Evolutionary conservation across 768 basidiomycete species (phyloP).

Genomic region (Fomitopsis pulvina): DNA sequence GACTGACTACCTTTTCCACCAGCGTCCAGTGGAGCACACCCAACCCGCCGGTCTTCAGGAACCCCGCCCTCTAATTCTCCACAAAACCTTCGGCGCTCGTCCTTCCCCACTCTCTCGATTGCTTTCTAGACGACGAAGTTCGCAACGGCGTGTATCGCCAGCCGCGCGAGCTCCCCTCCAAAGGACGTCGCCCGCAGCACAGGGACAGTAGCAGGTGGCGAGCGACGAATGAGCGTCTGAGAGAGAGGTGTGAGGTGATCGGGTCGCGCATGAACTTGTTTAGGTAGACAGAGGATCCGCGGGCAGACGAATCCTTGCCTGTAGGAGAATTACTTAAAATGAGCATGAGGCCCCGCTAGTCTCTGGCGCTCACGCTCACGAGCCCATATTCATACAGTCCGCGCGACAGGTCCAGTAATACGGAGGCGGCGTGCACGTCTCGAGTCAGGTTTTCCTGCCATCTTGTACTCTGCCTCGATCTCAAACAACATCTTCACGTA

Average conservation of each 20-base stretch:
- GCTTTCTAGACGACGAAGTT: slow-evolving; percentile 91
- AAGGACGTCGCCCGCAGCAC: slow-evolving; percentile 78
- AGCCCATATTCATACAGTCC: too few relatives aligned
- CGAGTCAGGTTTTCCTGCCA: slow-evolving; percentile 54
- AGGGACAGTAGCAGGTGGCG: slow-evolving; percentile 56
- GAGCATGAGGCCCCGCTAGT: too few relatives aligned
- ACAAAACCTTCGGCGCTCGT: slow-evolving; percentile 48
- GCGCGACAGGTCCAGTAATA: too few relatives aligned
- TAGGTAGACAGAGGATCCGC: slow-evolving; percentile 70
- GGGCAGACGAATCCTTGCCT: slow-evolving; percentile 33
- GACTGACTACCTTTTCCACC: slow-evolving; percentile 55
- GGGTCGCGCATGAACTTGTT: slow-evolving; percentile 77
- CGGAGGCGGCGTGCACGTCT: slow-evolving; percentile 43
- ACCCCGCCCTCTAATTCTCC: slow-evolving; percentile 54
- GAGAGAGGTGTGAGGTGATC: slow-evolving; percentile 85
- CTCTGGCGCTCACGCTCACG: too few relatives aligned
- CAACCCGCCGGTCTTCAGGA: slow-evolving; percentile 53
- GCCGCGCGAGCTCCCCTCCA: slow-evolving; percentile 56
- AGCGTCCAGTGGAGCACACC: slow-evolving; percentile 75
- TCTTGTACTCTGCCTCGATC: slow-evolving; percentile 65
- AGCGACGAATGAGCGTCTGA: slow-evolving; percentile 67
- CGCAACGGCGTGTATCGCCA: slow-evolving; percentile 86
- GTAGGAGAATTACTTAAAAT: background rate
- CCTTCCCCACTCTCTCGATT: slow-evolving; percentile 50
- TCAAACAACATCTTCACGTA: slow-evolving; percentile 65